These are phyloP conservation scores for Monotropa hypopitys DNA, from an alignment of 179 eudicot genomes.

Conservation along the genomic window DNA sequence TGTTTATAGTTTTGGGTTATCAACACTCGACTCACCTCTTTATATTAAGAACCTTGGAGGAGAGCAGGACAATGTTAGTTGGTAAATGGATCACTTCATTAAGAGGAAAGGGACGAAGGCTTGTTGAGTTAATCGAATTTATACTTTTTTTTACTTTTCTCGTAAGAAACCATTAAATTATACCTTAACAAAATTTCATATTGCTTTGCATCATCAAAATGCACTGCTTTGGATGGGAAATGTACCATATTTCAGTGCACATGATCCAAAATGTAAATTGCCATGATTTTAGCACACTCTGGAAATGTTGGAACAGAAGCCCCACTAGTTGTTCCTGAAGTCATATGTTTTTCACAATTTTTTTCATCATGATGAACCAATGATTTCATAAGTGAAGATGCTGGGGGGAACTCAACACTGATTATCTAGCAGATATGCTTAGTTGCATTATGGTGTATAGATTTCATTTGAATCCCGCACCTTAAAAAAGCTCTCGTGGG, in stretches of 20 bases:
- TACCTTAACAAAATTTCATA: background rate
- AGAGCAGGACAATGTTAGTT: background rate
- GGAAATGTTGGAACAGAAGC: background rate
- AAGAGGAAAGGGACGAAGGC: background rate
- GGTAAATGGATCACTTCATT: background rate
- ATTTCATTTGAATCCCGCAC: background rate
- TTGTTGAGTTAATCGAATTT: background rate
- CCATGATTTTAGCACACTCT: background rate
- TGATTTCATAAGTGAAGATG: background rate
- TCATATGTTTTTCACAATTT: background rate
- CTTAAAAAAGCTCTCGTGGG: background rate
- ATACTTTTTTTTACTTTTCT: background rate
- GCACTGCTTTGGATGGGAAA: background rate
- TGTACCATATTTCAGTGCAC: background rate
- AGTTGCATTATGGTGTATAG: background rate
- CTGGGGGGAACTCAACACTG: background rate
- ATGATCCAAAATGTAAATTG: background rate
- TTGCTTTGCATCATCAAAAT: background rate
- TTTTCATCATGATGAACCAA: background rate
- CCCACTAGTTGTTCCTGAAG: background rate
- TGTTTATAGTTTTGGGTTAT: background rate
- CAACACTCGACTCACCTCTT: background rate
- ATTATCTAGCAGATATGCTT: background rate
- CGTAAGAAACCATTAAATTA: background rate
- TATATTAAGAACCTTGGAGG: background rate